Evolutionary conservation across 202 grass and related monocot species (phyloP).

Genomic region (Hordeum pubiflorum): DNA sequence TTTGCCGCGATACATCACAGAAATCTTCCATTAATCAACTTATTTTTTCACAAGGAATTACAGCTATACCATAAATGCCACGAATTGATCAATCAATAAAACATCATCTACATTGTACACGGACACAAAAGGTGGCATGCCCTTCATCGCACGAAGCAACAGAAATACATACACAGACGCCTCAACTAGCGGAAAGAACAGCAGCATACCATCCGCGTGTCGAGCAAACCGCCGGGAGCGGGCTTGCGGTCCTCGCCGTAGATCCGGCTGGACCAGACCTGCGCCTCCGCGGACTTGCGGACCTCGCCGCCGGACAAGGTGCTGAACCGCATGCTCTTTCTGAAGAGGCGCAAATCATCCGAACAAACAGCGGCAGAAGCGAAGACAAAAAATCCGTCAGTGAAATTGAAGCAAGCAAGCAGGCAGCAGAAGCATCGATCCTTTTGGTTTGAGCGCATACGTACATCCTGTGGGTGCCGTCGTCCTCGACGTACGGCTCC

Average conservation of each 20-base stretch:
- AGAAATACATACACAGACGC: neutral
- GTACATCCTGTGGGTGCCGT: constrained; percentile 57
- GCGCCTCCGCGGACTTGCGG: constrained; percentile 50
- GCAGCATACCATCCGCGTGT: constrained; percentile 53
- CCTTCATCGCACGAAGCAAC: neutral
- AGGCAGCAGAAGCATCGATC: neutral
- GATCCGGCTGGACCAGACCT: constrained; percentile 60
- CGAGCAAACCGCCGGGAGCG: constrained; percentile 53
- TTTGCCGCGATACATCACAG: neutral
- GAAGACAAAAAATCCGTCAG: neutral
- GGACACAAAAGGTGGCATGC: neutral
- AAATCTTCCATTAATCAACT: no score
- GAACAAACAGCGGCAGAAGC: neutral
- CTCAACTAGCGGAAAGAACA: neutral
- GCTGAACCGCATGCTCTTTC: constrained; percentile 82
- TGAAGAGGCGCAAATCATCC: neutral
- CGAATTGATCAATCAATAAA: neutral
- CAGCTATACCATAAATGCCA: neutral
- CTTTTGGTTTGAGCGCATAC: neutral
- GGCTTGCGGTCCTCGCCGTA: constrained; percentile 29
- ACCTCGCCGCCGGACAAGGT: constrained; percentile 67
- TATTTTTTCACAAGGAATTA: neutral
- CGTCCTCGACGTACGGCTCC: constrained; percentile 72
- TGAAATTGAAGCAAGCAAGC: no score
- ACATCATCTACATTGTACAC: neutral